A percentile compares a stretch with the other conserved stretches of the same genome.
phyloP scores from a whole-genome alignment of 2,329 filamentous ascomycete genomes.

The Diaporthe destruens region DNA sequence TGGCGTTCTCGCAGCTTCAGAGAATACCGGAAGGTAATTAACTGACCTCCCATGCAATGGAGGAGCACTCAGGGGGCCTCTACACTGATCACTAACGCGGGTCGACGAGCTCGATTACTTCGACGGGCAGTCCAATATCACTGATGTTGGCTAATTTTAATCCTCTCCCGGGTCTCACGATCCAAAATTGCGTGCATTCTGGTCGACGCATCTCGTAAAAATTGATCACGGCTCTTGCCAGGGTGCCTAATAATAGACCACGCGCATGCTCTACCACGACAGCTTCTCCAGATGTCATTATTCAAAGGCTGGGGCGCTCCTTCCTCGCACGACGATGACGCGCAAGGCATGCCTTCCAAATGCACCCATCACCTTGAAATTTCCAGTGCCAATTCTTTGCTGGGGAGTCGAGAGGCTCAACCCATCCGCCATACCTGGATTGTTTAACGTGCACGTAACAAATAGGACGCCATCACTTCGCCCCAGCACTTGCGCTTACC shows the following conservation, averaged over 20 bases:
- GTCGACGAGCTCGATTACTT: neutral
- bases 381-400: neutral
- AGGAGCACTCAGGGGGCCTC: neutral
- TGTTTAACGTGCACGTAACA: neutral
- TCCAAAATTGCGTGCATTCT: slow-evolving; percentile 3
- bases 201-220: neutral
- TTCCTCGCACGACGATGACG: neutral
- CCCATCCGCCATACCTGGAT: neutral
- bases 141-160: slow-evolving; percentile 17
- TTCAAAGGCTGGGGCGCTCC: neutral
- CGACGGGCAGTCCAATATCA: neutral
- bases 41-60: neutral
- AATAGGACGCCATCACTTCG: neutral
- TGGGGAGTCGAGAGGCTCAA: slow-evolving; percentile 3
- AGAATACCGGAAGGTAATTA: neutral
- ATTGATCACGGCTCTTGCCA: neutral
- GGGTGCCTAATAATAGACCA: slow-evolving; percentile 11
- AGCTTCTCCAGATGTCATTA: neutral
- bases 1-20: neutral
- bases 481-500: neutral
- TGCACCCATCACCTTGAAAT: neutral
- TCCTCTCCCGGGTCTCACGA: slow-evolving; percentile 4
- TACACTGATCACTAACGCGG: neutral
- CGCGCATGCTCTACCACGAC: neutral
- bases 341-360: neutral